phyloP scores from a whole-genome alignment of 495 filamentous ascomycete species.

The Penicillium canescens region DNA sequence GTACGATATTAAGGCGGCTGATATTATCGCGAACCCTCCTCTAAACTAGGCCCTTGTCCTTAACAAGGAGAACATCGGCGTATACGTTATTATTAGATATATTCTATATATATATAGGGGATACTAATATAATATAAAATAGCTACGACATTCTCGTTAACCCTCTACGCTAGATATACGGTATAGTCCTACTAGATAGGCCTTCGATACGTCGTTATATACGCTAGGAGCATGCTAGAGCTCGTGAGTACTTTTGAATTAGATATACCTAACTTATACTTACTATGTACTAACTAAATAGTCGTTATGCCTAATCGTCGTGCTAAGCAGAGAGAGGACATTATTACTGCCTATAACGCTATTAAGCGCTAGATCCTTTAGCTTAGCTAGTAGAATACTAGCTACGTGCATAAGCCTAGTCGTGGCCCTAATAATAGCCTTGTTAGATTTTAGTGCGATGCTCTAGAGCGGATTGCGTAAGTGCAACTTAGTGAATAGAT shows the following conservation, averaged over 20 bases:
- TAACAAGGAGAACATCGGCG: conserved; percentile 5
- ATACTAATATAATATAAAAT: too few species aligned
- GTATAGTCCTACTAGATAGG: too few species aligned
- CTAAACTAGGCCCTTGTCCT: background rate
- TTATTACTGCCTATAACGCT: background rate
- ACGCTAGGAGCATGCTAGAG: too few species aligned
- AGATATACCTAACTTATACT: too few species aligned
- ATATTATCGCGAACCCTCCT: background rate
- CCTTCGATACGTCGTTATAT: too few species aligned
- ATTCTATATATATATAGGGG: background rate
- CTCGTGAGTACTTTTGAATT: too few species aligned
- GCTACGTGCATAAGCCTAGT: background rate
- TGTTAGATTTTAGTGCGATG: too few species aligned
- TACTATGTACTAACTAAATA: background rate
- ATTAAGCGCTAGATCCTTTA: conserved; percentile 4
- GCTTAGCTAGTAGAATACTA: background rate
- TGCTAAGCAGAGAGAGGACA: background rate
- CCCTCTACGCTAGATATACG: background rate
- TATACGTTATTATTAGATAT: conserved; percentile 2
- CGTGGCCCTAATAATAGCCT: background rate
- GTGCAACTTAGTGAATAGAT: background rate
- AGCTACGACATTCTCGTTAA: too few species aligned
- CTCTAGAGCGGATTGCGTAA: too few species aligned
- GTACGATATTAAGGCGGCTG: conserved; percentile 1
- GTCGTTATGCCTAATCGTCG: background rate